These are phyloP conservation scores for Ustilago trichophora DNA, from an alignment of 1,284 basidiomycete species.

Conservation along the genomic window DNA sequence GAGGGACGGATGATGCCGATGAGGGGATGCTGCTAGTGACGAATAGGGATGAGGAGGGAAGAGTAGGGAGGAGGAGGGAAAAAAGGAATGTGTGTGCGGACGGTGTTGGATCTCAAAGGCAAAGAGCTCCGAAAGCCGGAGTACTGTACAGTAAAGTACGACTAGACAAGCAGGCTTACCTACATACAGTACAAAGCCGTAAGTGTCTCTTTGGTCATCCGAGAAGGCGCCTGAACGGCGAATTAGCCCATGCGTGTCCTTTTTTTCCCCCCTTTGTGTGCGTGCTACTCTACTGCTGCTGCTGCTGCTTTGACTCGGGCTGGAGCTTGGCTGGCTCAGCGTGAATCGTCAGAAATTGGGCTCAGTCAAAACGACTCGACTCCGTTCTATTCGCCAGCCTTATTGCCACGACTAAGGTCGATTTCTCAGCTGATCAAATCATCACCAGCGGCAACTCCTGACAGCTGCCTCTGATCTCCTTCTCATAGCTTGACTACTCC, in stretches of 20 bases:
- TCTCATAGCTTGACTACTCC: too few relatives aligned
- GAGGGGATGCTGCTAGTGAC: too few relatives aligned
- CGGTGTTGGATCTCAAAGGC: neutral
- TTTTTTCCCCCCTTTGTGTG: neutral
- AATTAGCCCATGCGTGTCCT: conserved; percentile 9
- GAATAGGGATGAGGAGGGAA: too few relatives aligned
- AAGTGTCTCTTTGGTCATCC: conserved; percentile 28
- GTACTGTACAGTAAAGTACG: neutral
- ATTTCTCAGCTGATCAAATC: conserved; percentile 3
- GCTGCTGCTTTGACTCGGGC: too few relatives aligned
- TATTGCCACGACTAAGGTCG: conserved; percentile 2
- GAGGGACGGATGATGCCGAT: neutral
- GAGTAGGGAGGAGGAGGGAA: too few relatives aligned
- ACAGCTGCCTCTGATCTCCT: too few relatives aligned
- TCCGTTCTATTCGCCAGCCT: conserved; percentile 13
- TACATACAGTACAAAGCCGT: neutral
- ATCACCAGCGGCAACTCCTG: too few relatives aligned
- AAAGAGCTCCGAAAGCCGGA: conserved; percentile 17
- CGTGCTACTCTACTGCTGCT: too few relatives aligned
- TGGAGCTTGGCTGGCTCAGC: too few relatives aligned
- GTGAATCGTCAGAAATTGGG: conserved; percentile 1
- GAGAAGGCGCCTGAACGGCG: conserved; percentile 6
- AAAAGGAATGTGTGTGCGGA: neutral
- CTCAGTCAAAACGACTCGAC: conserved; percentile 7
- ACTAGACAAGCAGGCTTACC: conserved; percentile 1